Evolutionary conservation across 208 protist species (phyloP), one percentile per base, ranked within the genome.

Genomic region (Naegleria fowleri): DNA sequence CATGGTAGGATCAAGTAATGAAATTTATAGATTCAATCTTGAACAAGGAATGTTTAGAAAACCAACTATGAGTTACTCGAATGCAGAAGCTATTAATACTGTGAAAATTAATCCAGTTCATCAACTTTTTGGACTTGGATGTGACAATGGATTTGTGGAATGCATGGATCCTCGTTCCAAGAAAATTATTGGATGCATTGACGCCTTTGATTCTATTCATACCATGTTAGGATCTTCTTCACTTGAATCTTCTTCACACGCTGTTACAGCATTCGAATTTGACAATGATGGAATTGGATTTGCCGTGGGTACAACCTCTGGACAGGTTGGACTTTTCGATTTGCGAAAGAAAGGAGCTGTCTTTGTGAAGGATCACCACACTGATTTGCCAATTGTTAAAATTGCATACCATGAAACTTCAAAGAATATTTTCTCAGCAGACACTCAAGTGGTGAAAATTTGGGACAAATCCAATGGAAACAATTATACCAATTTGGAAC

Each of bases 291-390:
- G 96, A n/a, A 91, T 98, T 19, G 91, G 95, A 87, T 95, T 97
- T 91, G 94, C 94, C 39, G 97, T 95, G 89, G 96, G 96, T 7
- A 95, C 94, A 40, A 94, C 95, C 86, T 94, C 88, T 59, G 96
- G 96, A 25, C 94, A 96, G 76, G 95, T 98, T 85, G 76, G 95
- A 51, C 88, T 98, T 29, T 98, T 97, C 93, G 96, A 98, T 90
- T 88, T 98, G 22, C 96, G 96, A 25, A 93, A 97, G 83, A 92
- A 96, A 52, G 94, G 95, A 90, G 95, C 96, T 67, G 90, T 98
- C 11, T 93, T 98, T 29, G 94, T 97, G 55, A 99, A 98, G 94
- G 97, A 99, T 93, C 98, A 99, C 93, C 95, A 97, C 93, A 98
- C 99, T 94, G 95, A 96, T 40, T 90, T 98, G 79, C 97, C 97